phyloP scores from a whole-genome alignment of 78 protist genomes.

The Dictyostelium brefeldianum region DNA sequence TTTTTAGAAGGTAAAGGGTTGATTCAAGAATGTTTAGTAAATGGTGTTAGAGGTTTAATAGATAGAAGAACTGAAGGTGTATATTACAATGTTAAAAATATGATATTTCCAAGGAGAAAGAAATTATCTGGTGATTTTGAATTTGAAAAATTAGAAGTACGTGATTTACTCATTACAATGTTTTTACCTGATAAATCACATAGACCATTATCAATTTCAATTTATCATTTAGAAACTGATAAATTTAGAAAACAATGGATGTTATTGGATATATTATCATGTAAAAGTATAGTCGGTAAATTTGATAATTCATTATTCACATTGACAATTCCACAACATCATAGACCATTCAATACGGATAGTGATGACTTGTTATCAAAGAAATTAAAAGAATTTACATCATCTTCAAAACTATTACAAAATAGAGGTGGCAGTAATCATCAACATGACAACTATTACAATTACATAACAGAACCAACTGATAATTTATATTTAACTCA shows the following conservation, averaged over 20 bases:
- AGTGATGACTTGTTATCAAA: background rate
- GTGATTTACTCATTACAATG: constrained; percentile 51
- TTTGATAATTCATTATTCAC: constrained; percentile 67
- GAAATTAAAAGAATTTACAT: background rate
- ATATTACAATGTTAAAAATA: background rate
- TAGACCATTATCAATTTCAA: constrained; percentile 55
- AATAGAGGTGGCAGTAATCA: background rate
- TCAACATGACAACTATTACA: background rate
- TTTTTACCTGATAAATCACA: constrained; percentile 47
- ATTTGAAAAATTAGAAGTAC: constrained; percentile 47
- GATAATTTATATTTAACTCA: constrained; percentile 9
- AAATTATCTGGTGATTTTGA: constrained; percentile 61
- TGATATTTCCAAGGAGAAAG: constrained; percentile 66
- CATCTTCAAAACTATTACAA: background rate
- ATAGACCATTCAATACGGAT: background rate
- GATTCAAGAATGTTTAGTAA: constrained; percentile 54
- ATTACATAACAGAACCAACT: background rate
- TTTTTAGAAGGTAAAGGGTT: constrained; percentile 75
- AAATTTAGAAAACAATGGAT: constrained; percentile 79
- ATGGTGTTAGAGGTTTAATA: constrained; percentile 64
- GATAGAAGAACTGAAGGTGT: constrained; percentile 79
- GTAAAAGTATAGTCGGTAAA: constrained; percentile 66
- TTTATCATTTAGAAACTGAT: constrained; percentile 50
- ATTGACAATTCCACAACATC: constrained; percentile 50
- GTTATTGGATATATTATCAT: constrained; percentile 35